These are phyloP conservation scores for Pseudocercospora macadamiae DNA, from an alignment of 2,329 filamentous ascomycete species.

Conservation along the genomic window DNA sequence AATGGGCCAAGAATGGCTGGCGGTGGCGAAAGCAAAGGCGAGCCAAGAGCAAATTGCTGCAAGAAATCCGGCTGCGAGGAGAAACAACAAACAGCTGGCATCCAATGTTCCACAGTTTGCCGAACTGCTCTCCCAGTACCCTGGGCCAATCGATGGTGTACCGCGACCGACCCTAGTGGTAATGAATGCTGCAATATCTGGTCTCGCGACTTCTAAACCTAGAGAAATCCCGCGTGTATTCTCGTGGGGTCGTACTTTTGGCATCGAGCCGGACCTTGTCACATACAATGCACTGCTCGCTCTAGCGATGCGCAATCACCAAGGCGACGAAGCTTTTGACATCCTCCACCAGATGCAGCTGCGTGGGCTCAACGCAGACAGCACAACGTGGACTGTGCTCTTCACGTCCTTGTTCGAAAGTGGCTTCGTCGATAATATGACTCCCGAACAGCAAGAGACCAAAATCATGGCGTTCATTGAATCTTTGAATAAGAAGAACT, in stretches of 20 bases:
- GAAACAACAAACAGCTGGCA: conserved; percentile 25
- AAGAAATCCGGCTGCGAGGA: too few relatives aligned
- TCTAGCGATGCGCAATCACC: conserved; percentile 33
- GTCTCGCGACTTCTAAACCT: conserved; percentile 58
- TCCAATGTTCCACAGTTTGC: conserved; percentile 16
- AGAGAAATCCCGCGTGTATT: conserved; percentile 59
- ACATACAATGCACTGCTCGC: conserved; percentile 41
- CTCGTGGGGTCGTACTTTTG: conserved; percentile 43
- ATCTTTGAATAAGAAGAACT: conserved; percentile 60
- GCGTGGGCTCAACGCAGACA: conserved; percentile 51
- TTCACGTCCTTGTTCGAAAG: conserved; percentile 61
- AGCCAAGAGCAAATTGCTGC: background rate
- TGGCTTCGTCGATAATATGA: conserved; percentile 48
- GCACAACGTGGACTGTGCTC: conserved; percentile 72
- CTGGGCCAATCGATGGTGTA: conserved; percentile 42
- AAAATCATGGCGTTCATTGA: conserved; percentile 61
- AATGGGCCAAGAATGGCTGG: conserved; percentile 65
- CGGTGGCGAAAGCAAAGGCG: conserved; percentile 35
- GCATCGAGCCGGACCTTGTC: conserved; percentile 37
- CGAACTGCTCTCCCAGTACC: conserved; percentile 26
- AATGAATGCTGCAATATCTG: conserved; percentile 71
- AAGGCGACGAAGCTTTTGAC: conserved; percentile 36
- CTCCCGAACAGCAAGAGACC: conserved; percentile 54
- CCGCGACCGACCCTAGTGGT: conserved; percentile 65
- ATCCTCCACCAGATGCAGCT: conserved; percentile 48